Evolutionary conservation across 371 early-diverging fungal species (phyloP), one percentile per base, ranked within the genome.

Genomic region (Mucor lusitanicus): DNA sequence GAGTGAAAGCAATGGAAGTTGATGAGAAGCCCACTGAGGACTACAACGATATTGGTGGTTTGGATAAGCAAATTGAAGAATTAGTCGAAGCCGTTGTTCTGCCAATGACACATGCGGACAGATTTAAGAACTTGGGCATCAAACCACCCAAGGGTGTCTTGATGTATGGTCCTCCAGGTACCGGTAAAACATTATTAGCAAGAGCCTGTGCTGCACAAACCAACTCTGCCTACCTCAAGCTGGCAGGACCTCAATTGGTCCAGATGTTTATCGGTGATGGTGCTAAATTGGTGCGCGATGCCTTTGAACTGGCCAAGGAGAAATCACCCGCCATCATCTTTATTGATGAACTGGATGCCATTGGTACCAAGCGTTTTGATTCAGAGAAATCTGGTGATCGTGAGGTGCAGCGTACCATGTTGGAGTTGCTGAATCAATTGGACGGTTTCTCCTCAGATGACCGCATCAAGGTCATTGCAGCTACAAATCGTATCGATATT

Each of bases 191-290:
- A 5, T 85, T 99, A 7, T 83, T 99, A 76, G 99, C 99, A 1
- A 86, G 99, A 67, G 99, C 99, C 8, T 98, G 99, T 77, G 99
- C 99, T 3, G 95, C 97, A 3, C 97, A 97, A 74, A 98, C 99
- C 46, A 93, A 99, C 71, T 94, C 99, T 17, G 93, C 96, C 4
- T 99, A 96, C 80, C 78, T 99, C 59, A 97, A 99, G 72, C 86
- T 99, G 44, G 99, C 99, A 2, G 99, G 99, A 0, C 98, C 99
- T 23, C 98, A 99, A 74, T 90, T 99, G 2, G 99, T 99, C 53
- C 99, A 92, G 81, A 99, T 99, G 99, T 99, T 98, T 82, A 99
- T 99, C 72, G 99, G 99, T 72, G 99, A 99, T 73, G 99, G 99
- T 65, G 99, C 99, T 56, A 95, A 97, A 74, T 85, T 99, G 65